Evolutionary conservation across 78 protist species (phyloP), one percentile per base, ranked within the genome.

Genomic region (Dictyostelium intermedium): DNA sequence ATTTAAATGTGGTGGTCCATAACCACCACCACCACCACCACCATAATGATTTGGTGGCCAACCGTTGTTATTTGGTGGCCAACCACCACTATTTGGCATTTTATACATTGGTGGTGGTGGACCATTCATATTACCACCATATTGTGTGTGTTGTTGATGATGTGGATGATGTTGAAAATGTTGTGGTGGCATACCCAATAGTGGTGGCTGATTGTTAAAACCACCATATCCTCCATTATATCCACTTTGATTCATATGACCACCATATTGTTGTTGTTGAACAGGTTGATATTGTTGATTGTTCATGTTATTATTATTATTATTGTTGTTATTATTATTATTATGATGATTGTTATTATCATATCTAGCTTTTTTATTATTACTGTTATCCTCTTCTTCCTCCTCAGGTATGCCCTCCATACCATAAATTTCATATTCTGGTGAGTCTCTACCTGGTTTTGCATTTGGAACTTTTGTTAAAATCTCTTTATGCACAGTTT

Each of bases 331-430:
- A 2, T 16, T 50, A 16, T 50, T 50, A 30, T 23, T 30, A 50
- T 13, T 47, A 79, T 30, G 6, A 11, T 11, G 4, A 18, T 7
- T 10, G 41, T 9, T 6, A 45, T 27, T 3, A 47, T 79, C 84
- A 79, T 23, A 50, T 79, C 56, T 47, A 18, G 16, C 43, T 30
- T 79, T 79, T 47, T 79, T 34, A 23, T 37, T 47, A 3, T 50
- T 50, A n/a, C 18, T 25, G 7, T 63, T 27, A 63, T 63, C 82
- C 2, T 47, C 77, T 6, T 82, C 91, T 27, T 43, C 96, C 3
- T 96, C 94, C 25, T 74, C 97, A 3, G 98, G 98, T n/a, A 97
- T 86, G 72, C 98, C 98, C 11, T 83, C 97, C 98, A 97, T 97
- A 35, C 98, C 98, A 85, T 82, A 95, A 16, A 97, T 95, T 25